phyloP scores from a whole-genome alignment of 768 basidiomycete species.

The Hirschioporus abietinus region DNA sequence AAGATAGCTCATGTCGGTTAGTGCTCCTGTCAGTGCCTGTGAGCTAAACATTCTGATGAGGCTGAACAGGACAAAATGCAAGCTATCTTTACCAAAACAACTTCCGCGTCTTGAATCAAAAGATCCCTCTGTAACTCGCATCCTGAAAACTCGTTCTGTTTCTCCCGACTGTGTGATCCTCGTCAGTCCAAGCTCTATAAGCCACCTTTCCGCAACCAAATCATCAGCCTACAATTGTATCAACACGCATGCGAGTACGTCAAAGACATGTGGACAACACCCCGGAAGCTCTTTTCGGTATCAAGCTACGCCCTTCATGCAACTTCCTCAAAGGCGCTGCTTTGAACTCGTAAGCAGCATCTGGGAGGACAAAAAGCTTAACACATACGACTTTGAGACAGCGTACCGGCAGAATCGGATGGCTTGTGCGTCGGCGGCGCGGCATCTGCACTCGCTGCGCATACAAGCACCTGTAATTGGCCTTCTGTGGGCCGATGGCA shows the following conservation, averaged over 20 bases:
- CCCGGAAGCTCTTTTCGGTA: slow-evolving; percentile 44
- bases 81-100: slow-evolving; percentile 44
- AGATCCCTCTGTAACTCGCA: slow-evolving; percentile 25
- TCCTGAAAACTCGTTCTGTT: slow-evolving; percentile 41
- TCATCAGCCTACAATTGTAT: slow-evolving; percentile 45
- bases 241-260: slow-evolving; percentile 32
- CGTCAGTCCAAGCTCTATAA: slow-evolving; percentile 33
- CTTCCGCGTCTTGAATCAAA: slow-evolving; percentile 21
- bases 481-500: slow-evolving; percentile 47
- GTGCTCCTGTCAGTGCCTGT: slow-evolving; percentile 29
- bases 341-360: slow-evolving; percentile 52
- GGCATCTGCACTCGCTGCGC: slow-evolving; percentile 44
- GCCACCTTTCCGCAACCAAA: slow-evolving; percentile 36
- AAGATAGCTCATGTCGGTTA: slow-evolving; percentile 38
- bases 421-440: slow-evolving; percentile 42
- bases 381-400: slow-evolving; percentile 41
- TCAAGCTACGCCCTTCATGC: slow-evolving; percentile 45
- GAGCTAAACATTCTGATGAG: slow-evolving; percentile 9
- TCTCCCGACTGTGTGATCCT: slow-evolving; percentile 48
- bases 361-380: slow-evolving; percentile 59
- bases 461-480: slow-evolving; percentile 46
- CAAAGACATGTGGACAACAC: slow-evolving; percentile 31
- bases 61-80: slow-evolving; percentile 39
- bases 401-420: slow-evolving; percentile 58
- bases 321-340: slow-evolving; percentile 38